phyloP scores from a whole-genome alignment of 768 basidiomycete genomes.

The Tulasnella sp. region DNA sequence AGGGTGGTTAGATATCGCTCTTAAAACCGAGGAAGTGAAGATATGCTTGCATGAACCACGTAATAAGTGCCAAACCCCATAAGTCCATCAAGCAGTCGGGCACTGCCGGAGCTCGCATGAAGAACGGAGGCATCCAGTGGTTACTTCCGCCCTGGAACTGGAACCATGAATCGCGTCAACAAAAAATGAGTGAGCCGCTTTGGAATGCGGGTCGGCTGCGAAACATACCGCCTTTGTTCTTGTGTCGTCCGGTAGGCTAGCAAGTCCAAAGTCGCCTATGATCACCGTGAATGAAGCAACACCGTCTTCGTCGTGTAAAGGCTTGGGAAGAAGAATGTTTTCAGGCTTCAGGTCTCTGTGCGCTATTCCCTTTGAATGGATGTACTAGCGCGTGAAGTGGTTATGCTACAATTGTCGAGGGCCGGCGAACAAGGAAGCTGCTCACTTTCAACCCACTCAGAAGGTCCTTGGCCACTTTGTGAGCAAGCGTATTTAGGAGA shows the following conservation, averaged over 20 bases:
- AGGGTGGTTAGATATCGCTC: too few species aligned
- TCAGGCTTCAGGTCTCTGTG: neutral
- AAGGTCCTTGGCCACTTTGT: neutral
- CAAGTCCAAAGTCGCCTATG: neutral
- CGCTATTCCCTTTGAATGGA: neutral
- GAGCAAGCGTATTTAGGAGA: neutral
- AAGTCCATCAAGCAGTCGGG: neutral
- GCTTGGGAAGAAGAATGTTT: neutral
- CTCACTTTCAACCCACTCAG: neutral
- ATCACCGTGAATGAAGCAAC: neutral
- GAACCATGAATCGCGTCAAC: neutral
- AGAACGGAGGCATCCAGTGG: neutral
- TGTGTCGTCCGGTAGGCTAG: neutral
- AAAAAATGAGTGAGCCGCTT: too few species aligned
- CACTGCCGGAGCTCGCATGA: neutral
- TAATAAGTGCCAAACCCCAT: neutral
- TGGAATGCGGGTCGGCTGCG: neutral
- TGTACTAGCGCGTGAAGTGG: neutral
- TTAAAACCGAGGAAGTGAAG: neutral
- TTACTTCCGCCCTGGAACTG: neutral
- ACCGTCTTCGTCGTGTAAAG: neutral
- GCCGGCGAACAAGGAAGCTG: neutral
- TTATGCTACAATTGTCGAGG: too few species aligned
- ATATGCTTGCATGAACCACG: neutral
- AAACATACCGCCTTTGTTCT: neutral